These are phyloP conservation scores for Santalum album DNA, from an alignment of 164 flowering plant genomes.

Conservation along the genomic window DNA sequence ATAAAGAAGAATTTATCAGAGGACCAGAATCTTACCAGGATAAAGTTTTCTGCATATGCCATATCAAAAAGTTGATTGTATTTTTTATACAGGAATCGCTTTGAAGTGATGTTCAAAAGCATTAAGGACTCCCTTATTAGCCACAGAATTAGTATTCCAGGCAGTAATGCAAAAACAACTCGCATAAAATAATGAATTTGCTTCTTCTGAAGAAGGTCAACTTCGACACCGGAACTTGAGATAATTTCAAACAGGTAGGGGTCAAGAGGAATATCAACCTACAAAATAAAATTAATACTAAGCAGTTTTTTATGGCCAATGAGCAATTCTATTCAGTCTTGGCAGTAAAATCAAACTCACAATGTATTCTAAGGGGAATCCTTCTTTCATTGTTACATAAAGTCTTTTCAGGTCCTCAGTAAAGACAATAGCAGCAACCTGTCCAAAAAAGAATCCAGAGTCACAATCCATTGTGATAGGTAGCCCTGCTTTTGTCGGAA, in stretches of 20 bases:
- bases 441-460: conserved; percentile 11
- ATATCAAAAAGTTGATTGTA: conserved; percentile 80
- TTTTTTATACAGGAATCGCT: conserved; percentile 64
- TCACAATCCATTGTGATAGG: too few relatives aligned
- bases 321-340: not conserved
- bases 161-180: conserved; percentile 61
- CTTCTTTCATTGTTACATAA: conserved; percentile 93
- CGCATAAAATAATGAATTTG: conserved; percentile 71
- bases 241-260: conserved; percentile 85
- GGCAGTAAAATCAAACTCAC: conserved; percentile 35
- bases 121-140: conserved; percentile 65
- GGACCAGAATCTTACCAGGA: conserved; percentile 47
- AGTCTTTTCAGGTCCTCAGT: conserved; percentile 85
- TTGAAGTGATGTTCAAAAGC: conserved; percentile 67
- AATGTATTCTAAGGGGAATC: conserved; percentile 84
- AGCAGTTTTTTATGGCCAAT: not conserved
- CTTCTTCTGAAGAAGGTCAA: conserved; percentile 81
- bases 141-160: conserved; percentile 79
- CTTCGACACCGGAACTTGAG: conserved; percentile 86
- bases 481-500: too few relatives aligned
- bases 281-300: conserved; percentile 9
- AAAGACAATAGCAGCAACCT: conserved; percentile 96
- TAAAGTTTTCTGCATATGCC: conserved; percentile 91
- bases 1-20: too few relatives aligned
- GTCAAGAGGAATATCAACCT: conserved; percentile 98